Percentiles rank a stretch among this genome's conserved stretches.
phyloP scores from a whole-genome alignment of 2,329 filamentous ascomycete genomes.

The Ophiobolus disseminans region DNA sequence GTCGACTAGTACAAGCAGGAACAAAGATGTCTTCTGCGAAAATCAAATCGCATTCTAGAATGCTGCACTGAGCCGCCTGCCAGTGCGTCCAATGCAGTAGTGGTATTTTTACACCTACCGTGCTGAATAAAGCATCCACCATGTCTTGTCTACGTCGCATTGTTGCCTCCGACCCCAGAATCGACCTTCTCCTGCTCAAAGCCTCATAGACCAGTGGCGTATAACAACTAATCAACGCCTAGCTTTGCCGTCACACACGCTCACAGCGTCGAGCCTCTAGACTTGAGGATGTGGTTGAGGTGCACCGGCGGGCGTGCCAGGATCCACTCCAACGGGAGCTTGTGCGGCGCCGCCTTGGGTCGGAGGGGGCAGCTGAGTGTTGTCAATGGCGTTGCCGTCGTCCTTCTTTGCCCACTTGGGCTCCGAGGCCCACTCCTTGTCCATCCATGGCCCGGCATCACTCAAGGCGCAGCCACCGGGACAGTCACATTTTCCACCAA shows the following conservation, averaged over 20 bases:
- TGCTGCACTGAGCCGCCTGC: neutral
- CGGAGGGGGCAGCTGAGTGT: conserved; percentile 38
- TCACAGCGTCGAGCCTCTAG: neutral
- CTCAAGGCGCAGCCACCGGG: conserved; percentile 82
- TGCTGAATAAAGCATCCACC: conserved; percentile 3
- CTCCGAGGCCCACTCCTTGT: conserved; percentile 70
- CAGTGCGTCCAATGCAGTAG: conserved; percentile 6
- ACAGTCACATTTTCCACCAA: conserved; percentile 86
- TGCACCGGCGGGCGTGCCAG: conserved; percentile 13
- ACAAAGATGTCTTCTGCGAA: too few relatives aligned
- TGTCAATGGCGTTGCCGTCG: conserved; percentile 37
- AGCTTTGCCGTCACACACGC: neutral
- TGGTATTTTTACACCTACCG: conserved; percentile 7
- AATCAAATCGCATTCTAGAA: neutral
- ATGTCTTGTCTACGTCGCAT: conserved; percentile 8
- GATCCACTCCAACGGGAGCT: conserved; percentile 24
- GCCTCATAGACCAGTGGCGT: too few relatives aligned
- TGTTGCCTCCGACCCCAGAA: too few relatives aligned
- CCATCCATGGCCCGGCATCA: conserved; percentile 89
- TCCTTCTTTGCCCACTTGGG: conserved; percentile 56
- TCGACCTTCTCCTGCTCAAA: too few relatives aligned
- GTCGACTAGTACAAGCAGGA: too few relatives aligned
- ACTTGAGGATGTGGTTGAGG: conserved; percentile 1
- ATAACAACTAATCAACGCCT: neutral
- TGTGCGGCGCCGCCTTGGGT: conserved; percentile 29